Evolutionary conservation across 768 basidiomycete species (phyloP).

Genomic region (Ramaria rubella): DNA sequence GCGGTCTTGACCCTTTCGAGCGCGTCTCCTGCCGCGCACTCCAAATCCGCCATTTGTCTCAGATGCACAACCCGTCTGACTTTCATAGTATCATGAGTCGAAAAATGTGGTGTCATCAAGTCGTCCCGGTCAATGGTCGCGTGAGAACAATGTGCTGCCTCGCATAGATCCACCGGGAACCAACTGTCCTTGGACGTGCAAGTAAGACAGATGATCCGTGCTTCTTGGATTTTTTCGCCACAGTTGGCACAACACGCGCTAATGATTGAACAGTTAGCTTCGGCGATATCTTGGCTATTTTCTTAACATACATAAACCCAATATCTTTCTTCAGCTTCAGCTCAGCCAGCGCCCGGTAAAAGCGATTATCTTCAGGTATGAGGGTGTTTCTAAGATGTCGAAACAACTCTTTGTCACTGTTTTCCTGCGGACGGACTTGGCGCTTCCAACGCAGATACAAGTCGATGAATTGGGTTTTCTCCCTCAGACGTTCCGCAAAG

Average conservation of each 20-base stretch:
- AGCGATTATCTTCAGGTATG: too few relatives aligned
- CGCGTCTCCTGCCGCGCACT: background rate
- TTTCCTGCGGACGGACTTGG: background rate
- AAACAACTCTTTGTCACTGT: too few relatives aligned
- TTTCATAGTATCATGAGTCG: constrained; percentile 19
- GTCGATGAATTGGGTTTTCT: constrained; percentile 23
- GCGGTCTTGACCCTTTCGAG: too few relatives aligned
- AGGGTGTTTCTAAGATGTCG: too few relatives aligned
- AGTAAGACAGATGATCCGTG: constrained; percentile 26
- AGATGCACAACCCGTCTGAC: background rate
- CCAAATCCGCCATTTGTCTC: background rate
- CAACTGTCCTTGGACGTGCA: constrained; percentile 20
- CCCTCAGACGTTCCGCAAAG: constrained; percentile 24
- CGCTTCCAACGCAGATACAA: constrained; percentile 19
- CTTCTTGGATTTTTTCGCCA: constrained; percentile 20
- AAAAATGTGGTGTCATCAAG: constrained; percentile 20
- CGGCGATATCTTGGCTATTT: too few relatives aligned
- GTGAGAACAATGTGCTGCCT: constrained; percentile 18
- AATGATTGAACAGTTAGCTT: too few relatives aligned
- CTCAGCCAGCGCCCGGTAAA: too few relatives aligned
- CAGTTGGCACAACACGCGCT: constrained; percentile 23
- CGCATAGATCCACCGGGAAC: constrained; percentile 27
- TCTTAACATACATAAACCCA: too few relatives aligned
- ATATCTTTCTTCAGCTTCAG: too few relatives aligned
- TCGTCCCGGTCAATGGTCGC: constrained; percentile 14